phyloP scores from a whole-genome alignment of 768 basidiomycete species.

The Suillus discolor region DNA sequence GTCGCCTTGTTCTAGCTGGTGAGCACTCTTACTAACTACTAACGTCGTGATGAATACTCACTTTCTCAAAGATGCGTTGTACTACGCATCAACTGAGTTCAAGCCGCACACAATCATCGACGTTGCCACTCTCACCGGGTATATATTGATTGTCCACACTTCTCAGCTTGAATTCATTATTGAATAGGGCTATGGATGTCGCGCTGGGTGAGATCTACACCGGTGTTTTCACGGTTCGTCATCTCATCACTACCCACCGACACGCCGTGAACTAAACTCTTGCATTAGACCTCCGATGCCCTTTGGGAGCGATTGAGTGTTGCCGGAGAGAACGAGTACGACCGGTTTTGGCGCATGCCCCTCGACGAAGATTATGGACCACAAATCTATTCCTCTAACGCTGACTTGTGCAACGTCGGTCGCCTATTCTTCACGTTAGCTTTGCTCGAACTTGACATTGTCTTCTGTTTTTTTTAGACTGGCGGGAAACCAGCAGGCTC shows the following conservation, averaged over 20 bases:
- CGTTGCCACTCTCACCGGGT: slow-evolving; percentile 88
- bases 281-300: slow-evolving; percentile 61
- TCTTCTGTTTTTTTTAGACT: slow-evolving; percentile 40
- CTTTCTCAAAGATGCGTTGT: slow-evolving; percentile 65
- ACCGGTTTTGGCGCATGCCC: slow-evolving; percentile 91
- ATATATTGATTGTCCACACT: slow-evolving; percentile 16
- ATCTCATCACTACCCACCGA: not conserved
- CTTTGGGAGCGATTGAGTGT: slow-evolving; percentile 71
- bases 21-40: slow-evolving; percentile 15
- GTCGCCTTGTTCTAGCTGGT: slow-evolving; percentile 76
- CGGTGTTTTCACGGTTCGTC: slow-evolving; percentile 74
- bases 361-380: slow-evolving; percentile 79
- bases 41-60: not conserved
- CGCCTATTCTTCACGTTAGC: not conserved
- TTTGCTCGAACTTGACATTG: slow-evolving; percentile 1
- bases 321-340: slow-evolving; percentile 75
- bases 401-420: slow-evolving; percentile 70
- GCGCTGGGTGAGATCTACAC: slow-evolving; percentile 78
- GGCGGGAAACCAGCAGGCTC: slow-evolving; percentile 75
- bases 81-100: slow-evolving; percentile 76
- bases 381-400: slow-evolving; percentile 77
- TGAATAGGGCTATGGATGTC: slow-evolving; percentile 62
- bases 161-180: not conserved
- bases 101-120: slow-evolving; percentile 85
- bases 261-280: not conserved